Percentiles rank a stretch among this genome's conserved stretches.
Conservation (phyloP, 179 eudicot genomes). For the Beta corolliflora region DNA sequence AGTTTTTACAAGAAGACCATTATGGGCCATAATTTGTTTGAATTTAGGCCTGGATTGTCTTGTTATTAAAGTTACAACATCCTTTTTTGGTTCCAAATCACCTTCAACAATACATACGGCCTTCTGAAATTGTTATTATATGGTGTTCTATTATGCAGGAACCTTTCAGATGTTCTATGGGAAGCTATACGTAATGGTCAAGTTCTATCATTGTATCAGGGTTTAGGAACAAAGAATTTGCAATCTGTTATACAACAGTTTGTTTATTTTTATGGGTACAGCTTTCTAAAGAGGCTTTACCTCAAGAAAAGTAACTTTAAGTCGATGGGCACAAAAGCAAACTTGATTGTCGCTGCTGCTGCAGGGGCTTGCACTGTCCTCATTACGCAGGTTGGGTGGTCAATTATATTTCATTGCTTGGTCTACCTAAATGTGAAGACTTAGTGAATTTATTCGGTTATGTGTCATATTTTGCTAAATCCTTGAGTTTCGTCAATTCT, state of each 20-base stretch:
- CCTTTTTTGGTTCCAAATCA: too few relatives aligned
- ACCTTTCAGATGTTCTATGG: slow-evolving; percentile 71
- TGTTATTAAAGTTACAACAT: neutral
- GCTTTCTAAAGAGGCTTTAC: slow-evolving; percentile 85
- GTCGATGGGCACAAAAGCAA: slow-evolving; percentile 81
- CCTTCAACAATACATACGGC: neutral
- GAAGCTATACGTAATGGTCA: slow-evolving; percentile 74
- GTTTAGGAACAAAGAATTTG: slow-evolving; percentile 86
- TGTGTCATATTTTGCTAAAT: neutral
- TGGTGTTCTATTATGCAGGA: slow-evolving; percentile 48
- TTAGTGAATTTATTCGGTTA: neutral
- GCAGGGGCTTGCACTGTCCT: slow-evolving; percentile 90
- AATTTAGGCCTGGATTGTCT: neutral
- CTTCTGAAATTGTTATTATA: neutral
- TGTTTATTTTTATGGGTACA: slow-evolving; percentile 84
- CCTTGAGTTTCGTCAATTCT: neutral
- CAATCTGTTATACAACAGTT: slow-evolving; percentile 86
- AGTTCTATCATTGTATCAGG: slow-evolving; percentile 76
- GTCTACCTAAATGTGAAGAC: neutral
- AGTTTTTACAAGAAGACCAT: neutral
- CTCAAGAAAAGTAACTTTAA: slow-evolving; percentile 61
- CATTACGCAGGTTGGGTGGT: slow-evolving; percentile 69
- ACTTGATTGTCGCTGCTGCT: slow-evolving; percentile 84
- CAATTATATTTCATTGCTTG: neutral
- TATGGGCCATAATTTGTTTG: neutral